Conservation (phyloP, 345 rosid species). For the Camelina neglecta region DNA sequence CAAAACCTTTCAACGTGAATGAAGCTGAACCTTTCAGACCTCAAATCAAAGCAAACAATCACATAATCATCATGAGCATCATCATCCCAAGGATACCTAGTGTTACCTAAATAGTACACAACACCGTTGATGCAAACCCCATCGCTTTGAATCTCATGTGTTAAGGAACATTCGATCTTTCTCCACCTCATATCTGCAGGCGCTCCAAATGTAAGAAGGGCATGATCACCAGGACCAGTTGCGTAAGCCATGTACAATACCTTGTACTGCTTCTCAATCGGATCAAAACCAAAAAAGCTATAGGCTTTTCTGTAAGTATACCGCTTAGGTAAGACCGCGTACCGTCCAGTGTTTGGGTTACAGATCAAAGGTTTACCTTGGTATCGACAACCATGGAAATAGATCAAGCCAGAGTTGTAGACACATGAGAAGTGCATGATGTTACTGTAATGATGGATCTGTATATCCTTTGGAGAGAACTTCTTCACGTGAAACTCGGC, state of each 20-base stretch:
- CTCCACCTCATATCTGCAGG: not conserved
- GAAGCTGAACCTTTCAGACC: not conserved
- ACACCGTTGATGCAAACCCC: not conserved
- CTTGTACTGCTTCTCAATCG: not conserved
- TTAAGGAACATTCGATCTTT: not conserved
- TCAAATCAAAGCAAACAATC: not conserved
- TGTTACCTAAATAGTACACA: too few species aligned
- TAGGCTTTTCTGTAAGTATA: not conserved
- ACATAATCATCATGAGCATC: not conserved
- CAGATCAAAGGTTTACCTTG: not conserved
- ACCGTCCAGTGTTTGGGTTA: not conserved
- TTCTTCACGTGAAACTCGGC: too few species aligned
- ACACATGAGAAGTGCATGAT: not conserved
- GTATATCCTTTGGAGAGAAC: too few species aligned
- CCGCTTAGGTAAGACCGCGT: not conserved
- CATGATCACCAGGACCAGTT: not conserved
- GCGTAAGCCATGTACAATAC: not conserved
- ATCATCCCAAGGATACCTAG: too few species aligned
- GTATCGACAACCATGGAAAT: not conserved
- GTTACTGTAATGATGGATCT: too few species aligned
- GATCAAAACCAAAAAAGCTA: not conserved
- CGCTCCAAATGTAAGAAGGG: not conserved
- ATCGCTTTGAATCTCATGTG: not conserved
- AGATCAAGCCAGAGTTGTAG: not conserved
- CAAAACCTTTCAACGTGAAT: not conserved